Base-by-base conservation (phyloP, 1,284 basidiomycete species). In the Puccinia novopanici region DNA sequence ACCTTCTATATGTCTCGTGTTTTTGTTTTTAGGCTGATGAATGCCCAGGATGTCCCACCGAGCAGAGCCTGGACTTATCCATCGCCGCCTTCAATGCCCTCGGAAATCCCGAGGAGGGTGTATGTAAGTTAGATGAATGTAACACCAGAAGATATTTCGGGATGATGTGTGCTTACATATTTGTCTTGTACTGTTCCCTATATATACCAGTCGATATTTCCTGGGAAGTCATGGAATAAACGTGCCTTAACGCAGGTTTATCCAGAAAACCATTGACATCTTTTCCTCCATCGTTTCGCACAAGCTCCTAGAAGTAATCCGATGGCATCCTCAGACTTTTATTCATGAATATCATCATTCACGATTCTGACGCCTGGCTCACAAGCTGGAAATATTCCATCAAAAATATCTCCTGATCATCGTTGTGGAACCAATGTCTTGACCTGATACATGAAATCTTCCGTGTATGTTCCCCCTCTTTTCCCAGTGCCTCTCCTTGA, bases 11-110 rank as follows among this genome's bases (percentile, higher is more conserved):
- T 15, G 6, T 37, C 0, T 61, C 37, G 37, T n/a, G 19, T n/a
- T 45, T 30, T 50, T 65, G 2, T 74, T 12, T 63, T 24, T 40
- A 77, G 75, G 75, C 75, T 40, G 75, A 77, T 68, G 63, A 40
- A 45, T 77, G 75, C n/a, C 75, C 75, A 48, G 63, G 63, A 37
- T 77, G 75, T 34, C 63, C 75, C 0, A 24, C 63, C 40, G 12
- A 22, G 6, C 61, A 67, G 52, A 77, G 75, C 40, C 27, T 77
- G n/a, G 75, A 77, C 67, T 37, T 77, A 48, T 77, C 75, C 6
- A 22, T 54, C 6, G 61, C 45, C 17, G 75, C 75, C 3, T 77
- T 68, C 34, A 77, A 67, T 22, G 63, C 59, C n/a, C 54, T 77
- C 24, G 75, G 75, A 13, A 3, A 73, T 3, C 24, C 24, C n/a